These are phyloP conservation scores for Garcia nutans DNA, from an alignment of 345 rosid species.

Conservation along the genomic window DNA sequence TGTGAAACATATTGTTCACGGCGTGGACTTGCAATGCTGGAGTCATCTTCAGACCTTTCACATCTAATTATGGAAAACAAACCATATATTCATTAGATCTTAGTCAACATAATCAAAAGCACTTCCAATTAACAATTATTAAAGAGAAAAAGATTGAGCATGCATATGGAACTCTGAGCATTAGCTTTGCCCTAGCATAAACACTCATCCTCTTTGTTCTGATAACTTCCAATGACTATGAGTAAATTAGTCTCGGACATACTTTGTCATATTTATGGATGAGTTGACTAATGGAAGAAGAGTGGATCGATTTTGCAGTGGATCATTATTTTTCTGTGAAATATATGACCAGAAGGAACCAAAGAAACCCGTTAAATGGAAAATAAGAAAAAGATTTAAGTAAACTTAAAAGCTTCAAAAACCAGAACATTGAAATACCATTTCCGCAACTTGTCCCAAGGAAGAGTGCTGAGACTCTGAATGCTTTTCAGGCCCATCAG, in stretches of 20 bases:
- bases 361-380: constrained; percentile 3
- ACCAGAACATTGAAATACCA: constrained; percentile 32
- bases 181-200: constrained; percentile 16
- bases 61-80: constrained; percentile 35
- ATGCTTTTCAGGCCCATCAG: constrained; percentile 53
- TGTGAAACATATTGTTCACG: constrained; percentile 32
- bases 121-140: constrained; percentile 8
- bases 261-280: constrained; percentile 47
- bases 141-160: neutral
- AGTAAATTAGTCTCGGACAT: constrained; percentile 7
- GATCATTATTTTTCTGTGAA: constrained; percentile 57
- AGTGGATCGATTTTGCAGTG: constrained; percentile 32
- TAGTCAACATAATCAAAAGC: constrained; percentile 13
- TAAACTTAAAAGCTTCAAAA: constrained; percentile 18
- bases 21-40: constrained; percentile 50
- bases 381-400: constrained; percentile 12
- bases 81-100: constrained; percentile 17
- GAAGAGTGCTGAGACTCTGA: constrained; percentile 33
- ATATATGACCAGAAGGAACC: constrained; percentile 25
- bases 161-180: neutral
- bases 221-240: constrained; percentile 1
- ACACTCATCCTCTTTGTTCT: neutral
- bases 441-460: constrained; percentile 33
- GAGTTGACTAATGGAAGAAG: constrained; percentile 37
- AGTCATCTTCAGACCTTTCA: constrained; percentile 78